A percentile compares a stretch with the other conserved stretches of the same genome.
Evolutionary conservation across 139 green algal species (phyloP).

Genomic region (Haematococcus sp.): DNA sequence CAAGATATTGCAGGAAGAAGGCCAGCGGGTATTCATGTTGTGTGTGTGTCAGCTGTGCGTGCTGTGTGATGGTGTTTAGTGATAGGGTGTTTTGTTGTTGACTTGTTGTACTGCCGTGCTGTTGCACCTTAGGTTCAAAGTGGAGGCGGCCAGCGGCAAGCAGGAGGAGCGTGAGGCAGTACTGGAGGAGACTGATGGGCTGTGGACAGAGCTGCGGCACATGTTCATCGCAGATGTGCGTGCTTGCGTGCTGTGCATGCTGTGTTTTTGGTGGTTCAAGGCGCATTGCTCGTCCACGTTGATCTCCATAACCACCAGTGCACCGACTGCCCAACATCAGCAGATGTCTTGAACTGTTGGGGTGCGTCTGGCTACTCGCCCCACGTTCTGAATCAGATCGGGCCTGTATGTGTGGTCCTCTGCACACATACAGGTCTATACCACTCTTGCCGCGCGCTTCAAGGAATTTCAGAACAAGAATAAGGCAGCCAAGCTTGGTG

Average conservation of each 20-base stretch:
- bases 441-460: constrained; percentile 26
- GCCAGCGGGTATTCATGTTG: too few relatives aligned
- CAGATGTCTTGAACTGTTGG: too few relatives aligned
- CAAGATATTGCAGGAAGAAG: too few relatives aligned
- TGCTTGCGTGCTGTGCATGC: constrained; percentile 27
- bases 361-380: too few relatives aligned
- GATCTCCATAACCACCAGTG: too few relatives aligned
- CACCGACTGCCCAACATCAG: too few relatives aligned
- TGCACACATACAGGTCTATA: constrained; percentile 16
- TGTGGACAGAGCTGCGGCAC: constrained; percentile 79
- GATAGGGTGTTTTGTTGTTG: not conserved
- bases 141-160: constrained; percentile 54
- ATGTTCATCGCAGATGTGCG: constrained; percentile 79
- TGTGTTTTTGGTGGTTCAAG: not conserved
- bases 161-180: constrained; percentile 70
- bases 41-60: too few relatives aligned
- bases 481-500: constrained; percentile 45
- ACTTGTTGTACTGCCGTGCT: not conserved
- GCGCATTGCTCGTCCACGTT: too few relatives aligned
- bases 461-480: constrained; percentile 73
- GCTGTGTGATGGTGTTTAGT: too few relatives aligned
- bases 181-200: constrained; percentile 65
- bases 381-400: too few relatives aligned
- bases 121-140: constrained; percentile 43
- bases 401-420: not conserved